Base-by-base conservation (phyloP, 2,329 filamentous ascomycete species). In the Aspergillus sclerotialis region DNA sequence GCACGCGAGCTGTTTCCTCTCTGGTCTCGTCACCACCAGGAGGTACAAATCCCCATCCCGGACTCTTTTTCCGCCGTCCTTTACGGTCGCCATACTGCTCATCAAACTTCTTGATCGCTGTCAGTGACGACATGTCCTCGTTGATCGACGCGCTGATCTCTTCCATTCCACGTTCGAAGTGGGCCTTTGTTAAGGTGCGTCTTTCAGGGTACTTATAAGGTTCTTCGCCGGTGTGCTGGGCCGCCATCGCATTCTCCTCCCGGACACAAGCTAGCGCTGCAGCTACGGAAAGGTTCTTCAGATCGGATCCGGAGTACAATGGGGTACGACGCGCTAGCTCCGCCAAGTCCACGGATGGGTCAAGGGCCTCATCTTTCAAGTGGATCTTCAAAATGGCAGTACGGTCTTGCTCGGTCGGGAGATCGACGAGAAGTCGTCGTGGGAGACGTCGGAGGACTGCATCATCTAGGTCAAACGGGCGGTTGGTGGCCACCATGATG, bases 401-500 rank as follows among this genome's bases (percentile, higher is more conserved):
- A 4, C 71, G 60, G 36, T 69, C 66, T 35, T 61, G 37, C 39
- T 65, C 60, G 0, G 55, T 61, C 0, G 71, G 70, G 3, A 74
- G 54, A 42, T 70, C 69, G 12, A 75, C 61, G 2, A 69, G 57
- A 7, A 75, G 57, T 29, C 68, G 61, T 16, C 67, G 56, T 2
- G 70, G 70, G 3, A 72, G 57, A 33, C 71, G 68, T 12, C 71
- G 65, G 14, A 74, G 59, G 13, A 72, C 64, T 3, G 70, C 71
- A 28, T 70, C 65, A 51, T 98, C 92, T 1, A 98, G 76, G 53
- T 96, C 92, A 52, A 94, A 95, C 0, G 92, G 92, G 7, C 90
- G 75, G 60, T 98, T 96, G 7, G 89, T 96, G 17, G 92, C 90
- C 0, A 96, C 88, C 88, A 98, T 95, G 60, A 98, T 90, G 58